Percentiles rank a stretch among this genome's conserved stretches.
Evolutionary conservation across 805 yeast species (phyloP).

Genomic region (Hanseniaspora pseudoguilliermondii): DNA sequence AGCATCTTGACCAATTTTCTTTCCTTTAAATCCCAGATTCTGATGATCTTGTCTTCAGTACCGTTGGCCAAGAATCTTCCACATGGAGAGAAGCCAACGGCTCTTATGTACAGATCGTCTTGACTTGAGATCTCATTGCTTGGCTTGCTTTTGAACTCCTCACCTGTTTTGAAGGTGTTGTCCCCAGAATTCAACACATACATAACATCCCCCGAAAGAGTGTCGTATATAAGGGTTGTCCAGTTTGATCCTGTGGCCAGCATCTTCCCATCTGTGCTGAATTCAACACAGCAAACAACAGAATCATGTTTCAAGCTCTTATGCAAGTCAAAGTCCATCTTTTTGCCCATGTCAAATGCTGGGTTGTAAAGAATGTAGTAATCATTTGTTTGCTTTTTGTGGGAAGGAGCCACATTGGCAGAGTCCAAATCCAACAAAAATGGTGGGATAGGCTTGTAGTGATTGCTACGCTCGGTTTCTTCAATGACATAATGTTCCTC

Average conservation of each 20-base stretch:
- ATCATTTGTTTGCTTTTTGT: constrained; percentile 71
- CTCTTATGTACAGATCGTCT: constrained; percentile 73
- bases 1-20: constrained; percentile 74
- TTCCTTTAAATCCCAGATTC: constrained; percentile 90
- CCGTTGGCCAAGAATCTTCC: constrained; percentile 89
- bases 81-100: constrained; percentile 94
- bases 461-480: constrained; percentile 32
- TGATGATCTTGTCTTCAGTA: constrained; percentile 76
- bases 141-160: constrained; percentile 22
- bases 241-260: constrained; percentile 96
- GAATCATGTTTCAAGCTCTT: constrained; percentile 85
- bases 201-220: constrained; percentile 76
- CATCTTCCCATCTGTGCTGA: constrained; percentile 79
- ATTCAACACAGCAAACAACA: constrained; percentile 93
- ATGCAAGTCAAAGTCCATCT: constrained; percentile 73
- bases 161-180: constrained; percentile 21
- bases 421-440: constrained; percentile 71
- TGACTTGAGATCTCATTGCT: not conserved
- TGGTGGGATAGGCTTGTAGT: constrained; percentile 69
- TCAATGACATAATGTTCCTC: constrained; percentile 30
- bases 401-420: constrained; percentile 56
- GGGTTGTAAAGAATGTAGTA: constrained; percentile 87
- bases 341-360: constrained; percentile 44
- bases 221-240: constrained; percentile 87
- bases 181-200: constrained; percentile 47